Base-by-base conservation (phyloP, 495 filamentous ascomycete species). In the Aspergillus biplanus region DNA sequence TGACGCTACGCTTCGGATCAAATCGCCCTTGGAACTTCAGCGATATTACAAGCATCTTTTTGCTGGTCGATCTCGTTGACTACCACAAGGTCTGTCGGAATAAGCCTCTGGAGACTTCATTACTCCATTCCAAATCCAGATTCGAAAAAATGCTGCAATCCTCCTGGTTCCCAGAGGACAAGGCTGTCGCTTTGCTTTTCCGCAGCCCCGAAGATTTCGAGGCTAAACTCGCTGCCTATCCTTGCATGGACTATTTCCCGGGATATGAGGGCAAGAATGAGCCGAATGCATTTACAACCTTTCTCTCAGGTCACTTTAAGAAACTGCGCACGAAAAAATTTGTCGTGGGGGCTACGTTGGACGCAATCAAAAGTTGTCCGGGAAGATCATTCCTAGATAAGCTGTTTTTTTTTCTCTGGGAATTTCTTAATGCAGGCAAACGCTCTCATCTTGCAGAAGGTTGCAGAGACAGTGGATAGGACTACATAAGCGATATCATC, bases 91-190 rank as follows among this genome's bases (percentile, higher is more conserved):
- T 33, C 5, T 34, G 13, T 6, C 32, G 6, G 34, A 33, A 55
- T 15, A 18, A 55, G 15, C 52, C 52, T 35, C 52, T 55, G 21
- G 13, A 34, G 31, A 55, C 32, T 33, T 34, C 52, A 37, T 37
- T 55, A 11, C 52, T 55, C 34, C 21, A 34, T 55, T 55, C 11
- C 21, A 55, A 33, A 55, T 55, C 32, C 52, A 55, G 52, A 37
- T 33, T 55, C 33, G 52, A 55, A 55, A 18, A 33, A n/a, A 55
- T 55, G 34, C 34, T 55, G 21, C 52, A 15, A 34, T 55, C 31
- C 12, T 55, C 52, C 52, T 55, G 52, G 27, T 34, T 55, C 18
- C 52, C 52, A 55, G 8, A 21, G 52, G 52, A 55, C 52, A 55
- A 55, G 52, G 12, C 11, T 33, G 31, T 55, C 27, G 11, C 31